phyloP scores from a whole-genome alignment of 2,329 filamentous ascomycete species.

The Allantophomopsis lycopodina region DNA sequence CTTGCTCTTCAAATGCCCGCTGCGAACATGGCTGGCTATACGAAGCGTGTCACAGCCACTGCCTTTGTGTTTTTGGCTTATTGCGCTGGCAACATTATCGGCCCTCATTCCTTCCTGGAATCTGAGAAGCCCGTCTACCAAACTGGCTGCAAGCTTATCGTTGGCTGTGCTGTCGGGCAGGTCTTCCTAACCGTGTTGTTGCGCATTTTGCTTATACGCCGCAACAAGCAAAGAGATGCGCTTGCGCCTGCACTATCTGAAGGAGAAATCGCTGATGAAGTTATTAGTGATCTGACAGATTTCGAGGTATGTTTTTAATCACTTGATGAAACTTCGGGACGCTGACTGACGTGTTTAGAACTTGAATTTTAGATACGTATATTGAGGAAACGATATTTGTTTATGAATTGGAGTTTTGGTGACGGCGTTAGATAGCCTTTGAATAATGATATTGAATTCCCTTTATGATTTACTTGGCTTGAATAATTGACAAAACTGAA shows the following conservation, averaged over 20 bases:
- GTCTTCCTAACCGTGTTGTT: not conserved
- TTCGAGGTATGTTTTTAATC: not conserved
- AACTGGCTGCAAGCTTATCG: slow-evolving; percentile 21
- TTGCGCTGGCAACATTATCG: slow-evolving; percentile 10
- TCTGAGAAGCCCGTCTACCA: slow-evolving; percentile 31
- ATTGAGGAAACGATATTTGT: too few species aligned
- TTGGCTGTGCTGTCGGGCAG: not conserved
- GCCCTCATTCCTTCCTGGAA: slow-evolving; percentile 45
- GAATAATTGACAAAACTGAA: too few species aligned
- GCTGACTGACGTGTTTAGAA: too few species aligned
- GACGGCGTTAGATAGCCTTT: too few species aligned
- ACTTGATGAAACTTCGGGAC: too few species aligned
- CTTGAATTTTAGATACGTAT: too few species aligned
- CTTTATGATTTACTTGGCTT: too few species aligned
- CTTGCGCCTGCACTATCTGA: not conserved
- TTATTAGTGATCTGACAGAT: not conserved
- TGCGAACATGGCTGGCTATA: slow-evolving; percentile 24
- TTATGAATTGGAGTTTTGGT: too few species aligned
- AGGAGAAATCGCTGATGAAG: not conserved
- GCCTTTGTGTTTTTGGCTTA: slow-evolving; percentile 21
- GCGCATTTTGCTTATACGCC: not conserved
- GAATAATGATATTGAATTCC: too few species aligned
- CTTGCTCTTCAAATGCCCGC: slow-evolving; percentile 37
- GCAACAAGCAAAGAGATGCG: not conserved
- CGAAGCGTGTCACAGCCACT: slow-evolving; percentile 30